These are phyloP conservation scores for Bipolaris cookei DNA, from an alignment of 2,329 filamentous ascomycete genomes.

Conservation along the genomic window DNA sequence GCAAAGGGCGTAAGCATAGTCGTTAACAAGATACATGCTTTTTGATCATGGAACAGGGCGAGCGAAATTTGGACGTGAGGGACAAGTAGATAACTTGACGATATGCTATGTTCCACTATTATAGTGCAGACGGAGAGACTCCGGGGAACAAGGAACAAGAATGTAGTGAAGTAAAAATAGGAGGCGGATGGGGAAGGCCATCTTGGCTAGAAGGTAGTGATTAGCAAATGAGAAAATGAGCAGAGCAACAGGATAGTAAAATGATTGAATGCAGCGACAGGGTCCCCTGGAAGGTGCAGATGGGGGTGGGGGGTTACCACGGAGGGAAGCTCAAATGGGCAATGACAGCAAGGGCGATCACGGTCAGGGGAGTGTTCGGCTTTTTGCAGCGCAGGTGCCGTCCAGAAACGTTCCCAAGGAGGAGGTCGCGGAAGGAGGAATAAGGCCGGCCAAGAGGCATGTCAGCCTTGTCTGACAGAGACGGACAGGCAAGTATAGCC, in stretches of 20 bases:
- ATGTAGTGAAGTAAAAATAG: background rate
- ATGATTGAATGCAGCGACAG: background rate
- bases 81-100: background rate
- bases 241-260: background rate
- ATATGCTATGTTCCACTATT: background rate
- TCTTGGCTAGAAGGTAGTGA: background rate
- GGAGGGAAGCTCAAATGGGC: background rate
- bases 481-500: background rate
- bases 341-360: background rate
- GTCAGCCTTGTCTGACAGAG: constrained; percentile 7
- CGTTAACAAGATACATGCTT: background rate
- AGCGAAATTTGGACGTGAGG: background rate
- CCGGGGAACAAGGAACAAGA: constrained; percentile 1
- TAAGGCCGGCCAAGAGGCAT: constrained; percentile 13
- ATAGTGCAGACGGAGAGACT: background rate
- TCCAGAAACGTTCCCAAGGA: background rate
- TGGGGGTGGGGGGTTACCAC: background rate
- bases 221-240: background rate
- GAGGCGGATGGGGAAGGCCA: background rate
- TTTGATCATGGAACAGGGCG: background rate
- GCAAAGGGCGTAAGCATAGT: background rate
- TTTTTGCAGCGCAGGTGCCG: background rate
- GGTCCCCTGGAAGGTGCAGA: constrained; percentile 1
- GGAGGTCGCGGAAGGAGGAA: background rate
- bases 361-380: background rate